A percentile compares a stretch with the other conserved stretches of the same genome.
Evolutionary conservation across 1,284 basidiomycete species (phyloP).

Genomic region (Ustilago tritici): DNA sequence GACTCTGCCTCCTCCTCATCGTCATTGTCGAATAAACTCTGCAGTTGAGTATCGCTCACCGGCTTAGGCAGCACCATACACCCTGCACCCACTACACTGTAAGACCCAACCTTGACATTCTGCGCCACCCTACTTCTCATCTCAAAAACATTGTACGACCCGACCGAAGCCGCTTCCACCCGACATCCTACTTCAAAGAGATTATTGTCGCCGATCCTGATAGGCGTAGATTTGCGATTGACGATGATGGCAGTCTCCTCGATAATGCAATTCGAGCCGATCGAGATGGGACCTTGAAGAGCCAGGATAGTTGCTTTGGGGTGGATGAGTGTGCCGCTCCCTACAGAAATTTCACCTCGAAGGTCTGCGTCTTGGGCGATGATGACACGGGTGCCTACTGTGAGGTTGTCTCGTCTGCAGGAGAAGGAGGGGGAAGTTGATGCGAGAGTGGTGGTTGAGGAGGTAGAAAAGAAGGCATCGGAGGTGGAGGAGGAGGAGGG

Average conservation of each 20-base stretch:
- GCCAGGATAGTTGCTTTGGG: conserved; percentile 92
- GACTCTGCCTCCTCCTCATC: conserved; percentile 16
- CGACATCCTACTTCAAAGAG: conserved; percentile 91
- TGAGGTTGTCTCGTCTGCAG: conserved; percentile 53
- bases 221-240: conserved; percentile 76
- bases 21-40: conserved; percentile 10
- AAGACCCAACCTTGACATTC: conserved; percentile 80
- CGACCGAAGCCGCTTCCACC: conserved; percentile 86
- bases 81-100: conserved; percentile 84
- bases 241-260: conserved; percentile 90
- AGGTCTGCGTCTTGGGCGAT: conserved; percentile 59
- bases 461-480: neutral
- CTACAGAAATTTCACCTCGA: conserved; percentile 59
- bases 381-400: conserved; percentile 53
- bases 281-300: conserved; percentile 84
- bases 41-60: conserved; percentile 21
- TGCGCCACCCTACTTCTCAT: conserved; percentile 83
- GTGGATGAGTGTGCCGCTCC: conserved; percentile 80
- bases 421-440: conserved; percentile 14
- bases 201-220: conserved; percentile 91
- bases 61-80: conserved; percentile 71
- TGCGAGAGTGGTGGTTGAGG: neutral
- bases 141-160: conserved; percentile 85
- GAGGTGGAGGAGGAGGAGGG: neutral
- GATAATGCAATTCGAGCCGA: conserved; percentile 88